These are phyloP conservation scores for Heterobasidion annosum DNA, from an alignment of 1,284 basidiomycete species.

Conservation along the genomic window DNA sequence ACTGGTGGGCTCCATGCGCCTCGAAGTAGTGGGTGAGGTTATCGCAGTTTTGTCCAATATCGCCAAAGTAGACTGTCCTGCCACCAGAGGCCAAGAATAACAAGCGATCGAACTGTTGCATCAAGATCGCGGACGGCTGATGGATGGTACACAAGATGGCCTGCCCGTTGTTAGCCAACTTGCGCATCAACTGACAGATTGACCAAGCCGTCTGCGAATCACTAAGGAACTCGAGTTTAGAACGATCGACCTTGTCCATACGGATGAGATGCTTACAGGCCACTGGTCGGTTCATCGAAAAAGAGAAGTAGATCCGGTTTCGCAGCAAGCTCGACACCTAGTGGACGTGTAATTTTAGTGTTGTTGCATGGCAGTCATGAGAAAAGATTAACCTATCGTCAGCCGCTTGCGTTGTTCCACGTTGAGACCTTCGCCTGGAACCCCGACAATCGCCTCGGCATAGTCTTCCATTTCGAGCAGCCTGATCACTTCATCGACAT, in stretches of 20 bases:
- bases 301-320: conserved; percentile 79
- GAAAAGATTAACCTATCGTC: conserved; percentile 45
- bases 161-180: conserved; percentile 79
- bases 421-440: conserved; percentile 28
- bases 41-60: conserved; percentile 59
- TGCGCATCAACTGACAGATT: conserved; percentile 74
- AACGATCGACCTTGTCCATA: no score
- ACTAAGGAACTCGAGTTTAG: background rate
- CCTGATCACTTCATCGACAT: conserved; percentile 69
- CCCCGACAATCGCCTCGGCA: conserved; percentile 50
- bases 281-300: conserved; percentile 46
- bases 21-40: conserved; percentile 66
- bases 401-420: conserved; percentile 81
- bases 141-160: conserved; percentile 58
- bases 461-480: conserved; percentile 47
- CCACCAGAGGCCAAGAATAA: conserved; percentile 59
- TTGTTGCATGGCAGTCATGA: no score
- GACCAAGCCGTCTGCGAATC: conserved; percentile 84
- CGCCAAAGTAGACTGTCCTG: conserved; percentile 73
- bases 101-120: conserved; percentile 73
- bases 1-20: conserved; percentile 45
- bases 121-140: conserved; percentile 57
- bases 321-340: conserved; percentile 72
- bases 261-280: conserved; percentile 7
- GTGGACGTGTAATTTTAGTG: no score